Percentiles rank a stretch among this genome's conserved stretches.
Conservation (phyloP, 192 early-diverging fungal genomes). For the Coemansia aciculifera region DNA sequence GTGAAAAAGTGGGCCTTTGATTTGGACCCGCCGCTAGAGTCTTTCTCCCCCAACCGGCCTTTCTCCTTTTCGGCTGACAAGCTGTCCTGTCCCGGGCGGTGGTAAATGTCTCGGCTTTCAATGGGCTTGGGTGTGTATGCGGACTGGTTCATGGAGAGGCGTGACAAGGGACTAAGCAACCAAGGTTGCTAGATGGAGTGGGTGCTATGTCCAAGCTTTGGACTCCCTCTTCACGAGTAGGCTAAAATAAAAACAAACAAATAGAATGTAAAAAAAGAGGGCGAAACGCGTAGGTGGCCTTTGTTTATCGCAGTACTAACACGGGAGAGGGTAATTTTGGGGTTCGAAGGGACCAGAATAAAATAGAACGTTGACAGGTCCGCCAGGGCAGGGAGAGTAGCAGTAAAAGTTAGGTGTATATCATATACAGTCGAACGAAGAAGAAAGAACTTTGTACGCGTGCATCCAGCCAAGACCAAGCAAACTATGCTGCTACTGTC, state of each 20-base stretch:
- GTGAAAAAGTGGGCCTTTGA: slow-evolving; percentile 31
- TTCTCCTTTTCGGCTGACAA: slow-evolving; percentile 45
- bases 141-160: slow-evolving; percentile 32
- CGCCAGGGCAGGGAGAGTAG: background rate
- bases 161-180: background rate
- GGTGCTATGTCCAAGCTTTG: background rate
- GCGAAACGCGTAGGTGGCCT: background rate
- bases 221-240: background rate
- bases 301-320: background rate
- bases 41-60: slow-evolving; percentile 12
- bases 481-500: background rate
- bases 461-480: background rate
- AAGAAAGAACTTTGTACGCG: background rate
- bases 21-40: slow-evolving; percentile 5
- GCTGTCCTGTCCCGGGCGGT: slow-evolving; percentile 46
- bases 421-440: background rate
- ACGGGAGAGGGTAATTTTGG: background rate
- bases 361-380: background rate
- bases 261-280: background rate
- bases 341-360: background rate
- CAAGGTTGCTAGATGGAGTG: background rate
- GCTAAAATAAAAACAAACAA: background rate
- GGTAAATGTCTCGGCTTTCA: slow-evolving; percentile 50
- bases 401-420: background rate
- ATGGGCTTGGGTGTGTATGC: slow-evolving; percentile 26